Base-by-base conservation (phyloP, 495 filamentous ascomycete genomes). In the Apodospora peruviana region DNA sequence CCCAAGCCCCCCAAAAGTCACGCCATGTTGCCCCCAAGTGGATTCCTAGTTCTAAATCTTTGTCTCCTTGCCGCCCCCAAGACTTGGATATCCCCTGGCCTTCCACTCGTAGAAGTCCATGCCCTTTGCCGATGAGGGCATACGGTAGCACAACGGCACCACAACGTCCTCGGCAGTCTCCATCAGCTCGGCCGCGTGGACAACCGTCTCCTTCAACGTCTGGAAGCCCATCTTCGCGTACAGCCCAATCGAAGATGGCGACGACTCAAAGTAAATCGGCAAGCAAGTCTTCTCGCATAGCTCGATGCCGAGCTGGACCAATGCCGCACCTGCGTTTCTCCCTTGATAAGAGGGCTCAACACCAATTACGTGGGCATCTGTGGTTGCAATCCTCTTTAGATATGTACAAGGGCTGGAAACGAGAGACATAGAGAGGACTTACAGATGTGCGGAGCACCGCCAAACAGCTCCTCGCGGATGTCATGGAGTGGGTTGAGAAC, bases 221-320 rank as follows among this genome's bases (percentile, higher is more conserved):
- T 64, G 51, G 40, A 59, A 66, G 16, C 62, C 62, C 22, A 61
- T 12, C 42, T 61, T 63, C 35, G 51, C 27, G 51, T 66, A 66
- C 2, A 66, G 48, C 14, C 51, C 45, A 5, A 61, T 46, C 1
- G 47, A 51, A 2, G 57, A 50, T 8, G 57, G 60, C 16, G 62
- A 66, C 19, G 62, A 45, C 53, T 66, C 62, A 32, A 63, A 66
- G 45, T 66, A 66, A 8, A 64, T 27, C 48, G 74, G 71, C 9
- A 77, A 48, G 1, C 54, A 49, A 21, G 66, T 58, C 17, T 62
- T 55, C 39, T 76, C 69, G 5, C 68, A 68, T 5, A 65, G 55
- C 0, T 59, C 55, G 22, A 74, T 51, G 16, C 72, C 75, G 69
- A 67, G 77, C 43, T 64, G 54, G 5, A 71, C 57, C 0, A 79